Evolutionary conservation across 306 rosid genomes (phyloP), one percentile per base, ranked within the genome.

Genomic region (Lathyrus oleraceus): DNA sequence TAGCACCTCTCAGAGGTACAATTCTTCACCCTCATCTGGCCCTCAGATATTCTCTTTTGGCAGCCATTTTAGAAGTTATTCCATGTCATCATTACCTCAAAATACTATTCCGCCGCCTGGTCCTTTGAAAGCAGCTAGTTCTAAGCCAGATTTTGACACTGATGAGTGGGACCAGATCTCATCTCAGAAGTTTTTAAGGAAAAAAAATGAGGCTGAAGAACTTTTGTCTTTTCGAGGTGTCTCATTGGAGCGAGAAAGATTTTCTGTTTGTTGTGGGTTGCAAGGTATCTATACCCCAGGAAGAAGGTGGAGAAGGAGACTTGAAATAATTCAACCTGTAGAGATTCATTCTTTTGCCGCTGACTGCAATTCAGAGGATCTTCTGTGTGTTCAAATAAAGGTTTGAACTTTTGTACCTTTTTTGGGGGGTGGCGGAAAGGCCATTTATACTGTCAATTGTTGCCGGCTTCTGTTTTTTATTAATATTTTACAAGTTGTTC

Each of bases 211-310:
- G 43, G 77, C 68, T 23, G 94, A 79, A 79, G 89, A 74, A 49
- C 96, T 94, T 77, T 71, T 94, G 79, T 94, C 99, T 78, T 94
- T 94, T 78, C 89, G 99, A 70, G 97, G 99, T 12, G 95, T 91
- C 70, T 83, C 96, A 75, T 79, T 94, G 87, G 99, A 94, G 85
- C 87, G 82, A 74, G 95, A 94, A 83, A 83, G 97, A 38, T 94
- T 94, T 85, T 94, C 99, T 36, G 96, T 94, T 68, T 72, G 96
- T 69, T 94, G 99, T 83, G 99, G 99, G 75, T 79, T 94, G 75
- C 94, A 91, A 78, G 99, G 99, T 68, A 94, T 90, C 75, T 81
- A 88, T 79, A 87, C 86, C 76, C 97, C 99, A 17, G 99, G 97
- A 79, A 88, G 89, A 88, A 87, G 96, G 75, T 94, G 99, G 99